Percentiles rank a stretch among this genome's conserved stretches.
phyloP scores from a whole-genome alignment of 257 asterid species.

The Solanum pinnatisectum region DNA sequence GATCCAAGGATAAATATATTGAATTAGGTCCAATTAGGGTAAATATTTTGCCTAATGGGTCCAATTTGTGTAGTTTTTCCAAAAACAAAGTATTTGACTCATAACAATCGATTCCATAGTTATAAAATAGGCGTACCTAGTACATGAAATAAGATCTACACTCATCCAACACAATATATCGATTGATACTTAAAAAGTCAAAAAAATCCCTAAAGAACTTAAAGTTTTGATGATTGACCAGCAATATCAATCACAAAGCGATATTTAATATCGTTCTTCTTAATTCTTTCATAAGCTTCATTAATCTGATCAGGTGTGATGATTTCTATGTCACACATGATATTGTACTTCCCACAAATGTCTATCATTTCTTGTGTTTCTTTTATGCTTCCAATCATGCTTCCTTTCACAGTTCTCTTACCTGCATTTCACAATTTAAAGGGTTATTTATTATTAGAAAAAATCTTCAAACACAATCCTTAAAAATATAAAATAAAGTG shows the following conservation, averaged over 20 bases:
- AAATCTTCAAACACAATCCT: background rate
- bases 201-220: background rate
- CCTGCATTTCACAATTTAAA: slow-evolving; percentile 20
- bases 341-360: slow-evolving; percentile 56
- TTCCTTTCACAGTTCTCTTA: slow-evolving; percentile 79
- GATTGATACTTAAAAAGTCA: background rate
- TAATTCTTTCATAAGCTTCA: slow-evolving; percentile 54
- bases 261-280: slow-evolving; percentile 72
- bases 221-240: slow-evolving; percentile 14
- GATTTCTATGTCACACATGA: slow-evolving; percentile 59
- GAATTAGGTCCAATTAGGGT: too few relatives aligned
- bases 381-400: slow-evolving; percentile 66
- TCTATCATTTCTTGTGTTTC: slow-evolving; percentile 89
- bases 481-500: background rate
- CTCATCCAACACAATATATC: background rate
- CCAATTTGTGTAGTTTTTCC: too few relatives aligned
- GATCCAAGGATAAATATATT: too few relatives aligned
- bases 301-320: slow-evolving; percentile 41
- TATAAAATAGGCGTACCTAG: background rate
- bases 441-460: background rate
- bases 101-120: background rate
- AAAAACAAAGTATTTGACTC: background rate
- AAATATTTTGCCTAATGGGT: too few relatives aligned
- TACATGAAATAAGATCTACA: background rate
- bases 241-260: slow-evolving; percentile 75